Evolutionary conservation across 2,329 filamentous ascomycete genomes (phyloP).

Genomic region (Coniochaeta sp.): DNA sequence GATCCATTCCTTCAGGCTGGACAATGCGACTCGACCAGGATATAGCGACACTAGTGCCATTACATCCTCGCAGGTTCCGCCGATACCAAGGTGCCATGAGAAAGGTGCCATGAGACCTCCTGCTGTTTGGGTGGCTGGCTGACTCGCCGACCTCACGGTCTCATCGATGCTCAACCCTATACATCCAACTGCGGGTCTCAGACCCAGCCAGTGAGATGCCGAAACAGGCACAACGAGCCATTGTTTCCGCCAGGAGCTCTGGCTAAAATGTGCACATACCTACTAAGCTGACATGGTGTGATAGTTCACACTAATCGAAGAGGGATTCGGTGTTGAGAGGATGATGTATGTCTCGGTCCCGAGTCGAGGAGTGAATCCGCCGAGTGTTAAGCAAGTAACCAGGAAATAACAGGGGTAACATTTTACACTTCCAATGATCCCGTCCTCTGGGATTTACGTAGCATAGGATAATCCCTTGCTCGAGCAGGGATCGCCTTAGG

Average conservation of each 20-base stretch:
- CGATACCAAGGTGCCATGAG: neutral
- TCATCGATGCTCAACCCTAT: neutral
- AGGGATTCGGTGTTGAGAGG: too few species aligned
- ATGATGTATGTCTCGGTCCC: too few species aligned
- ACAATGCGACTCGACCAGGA: neutral
- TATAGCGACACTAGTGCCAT: neutral
- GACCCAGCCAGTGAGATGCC: neutral
- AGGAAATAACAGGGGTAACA: too few species aligned
- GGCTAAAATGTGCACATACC: too few species aligned
- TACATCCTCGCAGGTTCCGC: neutral
- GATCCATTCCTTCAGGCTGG: neutral
- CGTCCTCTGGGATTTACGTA: too few species aligned
- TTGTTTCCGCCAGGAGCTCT: neutral
- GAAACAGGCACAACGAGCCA: neutral
- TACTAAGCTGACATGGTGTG: neutral
- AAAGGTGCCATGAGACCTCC: neutral
- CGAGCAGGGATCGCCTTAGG: too few species aligned
- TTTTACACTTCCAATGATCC: too few species aligned
- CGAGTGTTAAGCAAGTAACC: too few species aligned
- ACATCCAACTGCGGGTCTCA: neutral
- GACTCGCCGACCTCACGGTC: neutral
- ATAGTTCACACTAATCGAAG: too few species aligned
- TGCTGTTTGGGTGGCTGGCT: too few species aligned
- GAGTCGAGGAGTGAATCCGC: too few species aligned
- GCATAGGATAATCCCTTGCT: too few species aligned